Percentiles rank a stretch among this genome's conserved stretches.
Conservation (phyloP, 2,329 filamentous ascomycete species). For the Beauveria rudraprayagi region DNA sequence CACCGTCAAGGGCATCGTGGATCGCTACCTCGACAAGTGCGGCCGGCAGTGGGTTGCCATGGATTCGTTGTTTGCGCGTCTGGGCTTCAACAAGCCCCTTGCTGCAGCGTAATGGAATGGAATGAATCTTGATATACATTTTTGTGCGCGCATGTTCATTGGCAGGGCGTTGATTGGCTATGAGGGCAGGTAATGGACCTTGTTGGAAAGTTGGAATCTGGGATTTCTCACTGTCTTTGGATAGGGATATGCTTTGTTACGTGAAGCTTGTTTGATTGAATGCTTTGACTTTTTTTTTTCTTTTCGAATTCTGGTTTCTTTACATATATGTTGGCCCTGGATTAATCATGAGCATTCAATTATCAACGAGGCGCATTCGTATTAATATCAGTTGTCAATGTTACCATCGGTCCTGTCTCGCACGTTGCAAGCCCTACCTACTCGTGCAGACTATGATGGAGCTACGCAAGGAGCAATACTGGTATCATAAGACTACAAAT, state of each 20-base stretch:
- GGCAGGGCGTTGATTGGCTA: not conserved
- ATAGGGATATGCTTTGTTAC: not conserved
- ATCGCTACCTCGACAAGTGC: slow-evolving; percentile 80
- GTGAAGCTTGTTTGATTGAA: not conserved
- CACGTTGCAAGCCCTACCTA: no score
- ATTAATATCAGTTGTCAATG: not conserved
- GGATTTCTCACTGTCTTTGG: not conserved
- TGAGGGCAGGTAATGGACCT: not conserved
- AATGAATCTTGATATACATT: not conserved
- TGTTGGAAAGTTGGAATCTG: not conserved
- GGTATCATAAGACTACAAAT: not conserved
- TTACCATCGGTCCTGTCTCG: no score
- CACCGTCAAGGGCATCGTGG: slow-evolving; percentile 68
- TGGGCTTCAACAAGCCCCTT: slow-evolving; percentile 42
- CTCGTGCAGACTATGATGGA: not conserved
- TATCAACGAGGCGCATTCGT: not conserved
- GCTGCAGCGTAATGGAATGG: not conserved
- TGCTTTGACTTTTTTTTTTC: not conserved
- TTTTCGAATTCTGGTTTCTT: not conserved
- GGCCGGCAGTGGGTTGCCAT: slow-evolving; percentile 90
- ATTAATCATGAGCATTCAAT: not conserved
- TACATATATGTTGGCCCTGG: not conserved
- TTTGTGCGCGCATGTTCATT: not conserved
- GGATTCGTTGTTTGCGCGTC: slow-evolving; percentile 72
- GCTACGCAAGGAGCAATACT: not conserved